A percentile compares a stretch with the other conserved stretches of the same genome.
phyloP scores from a whole-genome alignment of 139 green algal genomes.

The Chloropicon primus region DNA sequence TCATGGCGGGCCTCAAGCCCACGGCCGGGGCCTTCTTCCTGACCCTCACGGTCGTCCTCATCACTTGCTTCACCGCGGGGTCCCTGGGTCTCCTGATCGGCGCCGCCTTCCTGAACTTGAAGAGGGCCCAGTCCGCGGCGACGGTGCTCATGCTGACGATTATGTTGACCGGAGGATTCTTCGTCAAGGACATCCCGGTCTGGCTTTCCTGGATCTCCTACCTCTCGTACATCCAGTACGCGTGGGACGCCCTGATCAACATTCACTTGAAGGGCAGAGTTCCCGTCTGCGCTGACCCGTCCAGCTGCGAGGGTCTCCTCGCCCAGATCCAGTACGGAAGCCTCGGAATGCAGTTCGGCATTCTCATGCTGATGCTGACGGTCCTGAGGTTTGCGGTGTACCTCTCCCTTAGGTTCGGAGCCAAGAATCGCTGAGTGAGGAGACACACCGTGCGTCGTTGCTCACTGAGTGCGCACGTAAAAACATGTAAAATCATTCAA shows the following conservation, averaged over 20 bases:
- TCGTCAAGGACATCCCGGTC: constrained; percentile 37
- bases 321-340: not conserved
- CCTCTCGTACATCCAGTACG: not conserved
- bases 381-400: not conserved
- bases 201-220: constrained; percentile 41
- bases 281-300: not conserved
- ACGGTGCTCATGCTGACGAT: constrained; percentile 51
- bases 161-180: constrained; percentile 43
- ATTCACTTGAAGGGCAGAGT: not conserved
- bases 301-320: not conserved
- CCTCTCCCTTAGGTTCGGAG: not conserved
- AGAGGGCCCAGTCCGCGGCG: constrained; percentile 44
- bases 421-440: not conserved
- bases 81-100: constrained; percentile 54
- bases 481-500: no score
- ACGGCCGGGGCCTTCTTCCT: constrained; percentile 2
- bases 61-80: not conserved
- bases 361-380: not conserved
- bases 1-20: constrained; percentile 3
- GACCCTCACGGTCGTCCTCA: constrained; percentile 3
- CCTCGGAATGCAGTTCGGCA: not conserved
- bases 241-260: not conserved
- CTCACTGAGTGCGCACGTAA: no score
- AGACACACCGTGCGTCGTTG: not conserved
- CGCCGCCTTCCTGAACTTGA: constrained; percentile 42